Base-by-base conservation (phyloP, 1,284 basidiomycete genomes). In the Phlebopus sp. region DNA sequence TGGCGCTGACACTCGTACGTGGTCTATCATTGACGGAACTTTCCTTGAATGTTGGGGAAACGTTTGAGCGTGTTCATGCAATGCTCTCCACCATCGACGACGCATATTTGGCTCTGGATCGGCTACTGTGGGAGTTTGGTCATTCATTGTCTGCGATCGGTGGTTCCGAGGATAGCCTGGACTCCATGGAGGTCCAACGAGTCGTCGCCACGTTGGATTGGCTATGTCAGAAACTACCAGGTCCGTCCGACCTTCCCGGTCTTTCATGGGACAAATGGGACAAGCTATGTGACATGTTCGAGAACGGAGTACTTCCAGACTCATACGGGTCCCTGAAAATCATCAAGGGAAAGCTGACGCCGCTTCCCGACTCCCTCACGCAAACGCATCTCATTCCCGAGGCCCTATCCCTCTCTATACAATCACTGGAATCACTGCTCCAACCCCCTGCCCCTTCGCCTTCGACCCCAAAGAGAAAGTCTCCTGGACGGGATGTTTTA, bases 1-100 rank as follows among this genome's bases (percentile, higher is more conserved):
- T 82, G 15, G 66, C 74, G 4, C 60, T 83, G 14, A 58, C 69
- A 11, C 37, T 23, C 56, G 73, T 46, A 57, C 83, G 55, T 67
- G 75, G 49, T 30, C 56, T 46, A 42, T 58, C 34, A 44, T 53
- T 52, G 23, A 43, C 44, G 17, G 59, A 65, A 10, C 31, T 63
- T 2, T 46, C 51, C n/a, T 32, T 55, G n/a, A 35, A 47, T 29
- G 51, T 55, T 9, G 51, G 47, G 27, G 58, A 46, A 40, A 60
- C 42, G 19, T 71, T 75, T 2, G 59, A 60, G 37, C 56, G 49
- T 2, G 55, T 68, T 1, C 60, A 60, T 25, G 47, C 50, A 14
- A 55, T 72, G 32, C 59, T 76, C 2, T 51, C 55, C 21, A 55
- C 59, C 19, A 53, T 70, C 29, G 60, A 57, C 4, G 57, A 63